Conservation (phyloP, 2,329 filamentous ascomycete genomes). For the Lachnellula willkommii region DNA sequence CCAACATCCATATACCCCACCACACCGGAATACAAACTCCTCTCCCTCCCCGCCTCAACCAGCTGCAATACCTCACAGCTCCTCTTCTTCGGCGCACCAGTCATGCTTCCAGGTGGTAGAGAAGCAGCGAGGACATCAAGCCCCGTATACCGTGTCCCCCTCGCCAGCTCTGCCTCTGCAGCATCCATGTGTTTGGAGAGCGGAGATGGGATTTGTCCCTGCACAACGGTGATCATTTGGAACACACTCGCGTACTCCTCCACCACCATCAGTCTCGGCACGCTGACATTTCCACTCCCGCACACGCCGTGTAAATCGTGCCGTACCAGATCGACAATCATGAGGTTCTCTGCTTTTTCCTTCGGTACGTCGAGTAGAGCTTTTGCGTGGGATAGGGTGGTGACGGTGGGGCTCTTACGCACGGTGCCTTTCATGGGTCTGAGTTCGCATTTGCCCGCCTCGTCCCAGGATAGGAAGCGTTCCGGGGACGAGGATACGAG, state of each 20-base stretch:
- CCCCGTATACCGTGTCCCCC: slow-evolving; percentile 46
- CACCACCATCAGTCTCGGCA: slow-evolving; percentile 75
- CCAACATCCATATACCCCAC: slow-evolving; percentile 85
- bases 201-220: slow-evolving; percentile 53
- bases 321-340: slow-evolving; percentile 96
- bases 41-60: slow-evolving; percentile 57
- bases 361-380: slow-evolving; percentile 73
- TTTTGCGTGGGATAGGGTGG: slow-evolving; percentile 68
- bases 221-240: slow-evolving; percentile 84
- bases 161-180: slow-evolving; percentile 1
- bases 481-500: slow-evolving; percentile 83
- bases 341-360: slow-evolving; percentile 91
- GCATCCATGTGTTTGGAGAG: slow-evolving; percentile 4
- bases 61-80: slow-evolving; percentile 75
- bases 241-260: slow-evolving; percentile 90
- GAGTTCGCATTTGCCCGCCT: slow-evolving; percentile 64
- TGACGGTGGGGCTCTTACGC: slow-evolving; percentile 60
- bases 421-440: slow-evolving; percentile 96
- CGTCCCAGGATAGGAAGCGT: slow-evolving; percentile 70
- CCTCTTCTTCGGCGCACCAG: slow-evolving; percentile 88
- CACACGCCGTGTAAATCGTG: slow-evolving; percentile 87
- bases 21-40: slow-evolving; percentile 81
- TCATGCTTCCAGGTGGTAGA: slow-evolving; percentile 91
- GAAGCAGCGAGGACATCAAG: slow-evolving; percentile 71
- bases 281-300: slow-evolving; percentile 65